Conservation (phyloP, 805 yeast species). For the Hanseniaspora valbyensis region DNA sequence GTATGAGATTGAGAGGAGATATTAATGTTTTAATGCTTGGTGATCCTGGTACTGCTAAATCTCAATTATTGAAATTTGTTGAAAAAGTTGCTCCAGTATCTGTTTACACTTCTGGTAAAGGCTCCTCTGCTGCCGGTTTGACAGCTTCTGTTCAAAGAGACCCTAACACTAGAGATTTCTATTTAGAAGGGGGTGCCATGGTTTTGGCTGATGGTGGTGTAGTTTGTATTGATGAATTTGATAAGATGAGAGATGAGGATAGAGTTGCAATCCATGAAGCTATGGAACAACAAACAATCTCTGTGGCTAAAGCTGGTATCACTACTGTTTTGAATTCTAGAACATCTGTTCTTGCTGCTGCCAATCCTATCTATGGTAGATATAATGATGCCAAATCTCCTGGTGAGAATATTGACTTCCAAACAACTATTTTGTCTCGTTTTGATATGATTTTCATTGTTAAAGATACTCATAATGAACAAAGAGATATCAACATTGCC, state of each 20-base stretch:
- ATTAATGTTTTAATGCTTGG: conserved; percentile 86
- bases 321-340: conserved; percentile 93
- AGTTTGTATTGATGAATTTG: conserved; percentile 97
- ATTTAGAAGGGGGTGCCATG: conserved; percentile 98
- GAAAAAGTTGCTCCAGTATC: conserved; percentile 92
- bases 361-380: conserved; percentile 93
- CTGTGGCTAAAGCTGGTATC: conserved; percentile 98
- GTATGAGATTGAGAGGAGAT: conserved; percentile 94
- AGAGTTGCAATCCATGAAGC: conserved; percentile 99
- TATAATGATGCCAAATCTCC: conserved; percentile 94
- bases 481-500: conserved; percentile 80
- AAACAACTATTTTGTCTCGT: conserved; percentile 90
- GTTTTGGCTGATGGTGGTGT: conserved; percentile 99
- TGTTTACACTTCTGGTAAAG: conserved; percentile 95
- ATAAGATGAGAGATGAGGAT: conserved; percentile 98
- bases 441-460: conserved; percentile 98
- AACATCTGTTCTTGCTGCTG: conserved; percentile 94
- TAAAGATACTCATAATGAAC: conserved; percentile 84
- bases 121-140: conserved; percentile 98
- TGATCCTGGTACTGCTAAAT: conserved; percentile 98
- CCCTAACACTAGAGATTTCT: conserved; percentile 75
- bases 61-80: conserved; percentile 87
- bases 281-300: conserved; percentile 98
- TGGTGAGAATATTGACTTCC: conserved; percentile 96
- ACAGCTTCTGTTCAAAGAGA: conserved; percentile 97